These are phyloP conservation scores for Camellia japonica DNA, from an alignment of 148 eudicot species.

Conservation along the genomic window DNA sequence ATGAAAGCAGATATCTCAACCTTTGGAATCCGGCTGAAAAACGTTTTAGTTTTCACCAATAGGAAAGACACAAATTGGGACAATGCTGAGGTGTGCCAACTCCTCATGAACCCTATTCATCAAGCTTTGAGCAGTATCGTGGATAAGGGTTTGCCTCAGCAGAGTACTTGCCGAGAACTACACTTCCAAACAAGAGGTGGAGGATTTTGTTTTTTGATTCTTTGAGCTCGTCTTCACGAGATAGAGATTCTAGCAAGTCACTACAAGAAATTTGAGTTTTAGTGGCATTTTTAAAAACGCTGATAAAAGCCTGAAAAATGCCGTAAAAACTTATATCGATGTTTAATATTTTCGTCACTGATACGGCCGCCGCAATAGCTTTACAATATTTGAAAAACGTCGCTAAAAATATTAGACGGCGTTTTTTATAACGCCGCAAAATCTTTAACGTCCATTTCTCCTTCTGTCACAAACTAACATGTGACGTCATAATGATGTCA, in stretches of 20 bases:
- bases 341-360: no score
- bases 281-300: no score
- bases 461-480: no score
- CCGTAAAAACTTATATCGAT: no score
- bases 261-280: no score
- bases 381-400: no score
- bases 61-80: slow-evolving; percentile 8
- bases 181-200: slow-evolving; percentile 22
- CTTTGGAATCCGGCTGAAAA: slow-evolving; percentile 53
- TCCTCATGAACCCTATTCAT: slow-evolving; percentile 34
- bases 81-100: slow-evolving; percentile 18
- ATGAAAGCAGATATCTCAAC: slow-evolving; percentile 61
- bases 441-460: no score
- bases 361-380: no score
- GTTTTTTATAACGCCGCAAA: no score
- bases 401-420: no score
- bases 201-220: slow-evolving; percentile 27
- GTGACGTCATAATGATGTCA: no score
- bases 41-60: slow-evolving; percentile 39
- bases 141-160: slow-evolving; percentile 39
- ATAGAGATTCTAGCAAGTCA: neutral
- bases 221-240: slow-evolving; percentile 23
- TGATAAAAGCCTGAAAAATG: no score
- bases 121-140: slow-evolving; percentile 43
- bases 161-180: slow-evolving; percentile 39